These are phyloP conservation scores for Yarrowia osloensis DNA, from an alignment of 805 yeast species.

Conservation along the genomic window DNA sequence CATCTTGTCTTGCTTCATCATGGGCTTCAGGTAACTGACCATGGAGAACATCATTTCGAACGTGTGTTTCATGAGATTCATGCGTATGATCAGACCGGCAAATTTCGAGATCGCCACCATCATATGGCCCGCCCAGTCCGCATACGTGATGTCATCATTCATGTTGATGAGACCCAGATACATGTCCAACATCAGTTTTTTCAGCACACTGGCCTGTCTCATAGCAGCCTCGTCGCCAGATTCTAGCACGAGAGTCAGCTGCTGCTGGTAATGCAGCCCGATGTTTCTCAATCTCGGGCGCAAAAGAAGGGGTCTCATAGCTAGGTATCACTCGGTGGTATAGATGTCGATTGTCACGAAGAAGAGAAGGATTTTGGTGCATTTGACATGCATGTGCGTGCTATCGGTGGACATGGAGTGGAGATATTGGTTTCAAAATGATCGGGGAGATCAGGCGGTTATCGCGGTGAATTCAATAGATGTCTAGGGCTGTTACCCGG, in stretches of 20 bases:
- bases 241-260: not conserved
- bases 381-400: not conserved
- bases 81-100: not conserved
- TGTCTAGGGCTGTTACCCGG: no score
- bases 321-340: not conserved
- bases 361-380: not conserved
- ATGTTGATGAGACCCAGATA: not conserved
- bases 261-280: not conserved
- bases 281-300: not conserved
- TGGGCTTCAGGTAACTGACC: not conserved
- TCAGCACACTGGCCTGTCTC: not conserved
- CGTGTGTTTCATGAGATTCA: not conserved
- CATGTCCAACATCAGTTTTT: not conserved
- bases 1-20: no score
- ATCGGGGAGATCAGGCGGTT: no score
- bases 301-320: not conserved
- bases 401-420: no score
- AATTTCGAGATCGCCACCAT: not conserved
- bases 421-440: no score
- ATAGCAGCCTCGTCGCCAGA: not conserved
- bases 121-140: not conserved
- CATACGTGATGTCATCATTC: not conserved
- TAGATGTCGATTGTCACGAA: no score
- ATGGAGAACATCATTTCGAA: not conserved
- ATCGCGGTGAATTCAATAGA: no score